phyloP scores from a whole-genome alignment of 306 rosid genomes.

The Argentina anserina region DNA sequence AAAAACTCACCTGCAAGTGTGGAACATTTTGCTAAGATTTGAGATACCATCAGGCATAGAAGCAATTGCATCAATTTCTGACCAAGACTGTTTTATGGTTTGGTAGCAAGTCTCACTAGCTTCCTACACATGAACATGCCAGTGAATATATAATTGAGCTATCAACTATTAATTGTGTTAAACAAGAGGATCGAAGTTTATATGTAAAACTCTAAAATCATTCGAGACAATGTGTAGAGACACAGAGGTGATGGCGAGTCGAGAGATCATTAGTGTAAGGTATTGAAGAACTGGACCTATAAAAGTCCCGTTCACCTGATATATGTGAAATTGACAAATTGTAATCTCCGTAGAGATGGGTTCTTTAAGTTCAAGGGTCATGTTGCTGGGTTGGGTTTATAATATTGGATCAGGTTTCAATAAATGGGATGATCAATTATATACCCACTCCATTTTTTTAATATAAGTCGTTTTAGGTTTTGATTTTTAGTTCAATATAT shows the following conservation, averaged over 20 bases:
- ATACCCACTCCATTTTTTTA: too few relatives aligned
- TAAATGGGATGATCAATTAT: too few relatives aligned
- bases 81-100: slow-evolving; percentile 49
- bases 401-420: too few relatives aligned
- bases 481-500: too few relatives aligned
- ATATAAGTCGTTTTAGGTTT: too few relatives aligned
- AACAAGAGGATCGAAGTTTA: too few relatives aligned
- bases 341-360: too few relatives aligned
- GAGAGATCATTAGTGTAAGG: background rate
- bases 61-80: slow-evolving; percentile 42
- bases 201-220: slow-evolving; percentile 54
- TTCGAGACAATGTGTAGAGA: slow-evolving; percentile 37
- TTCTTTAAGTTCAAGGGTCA: too few relatives aligned
- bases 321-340: too few relatives aligned
- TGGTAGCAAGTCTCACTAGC: slow-evolving; percentile 46
- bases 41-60: slow-evolving; percentile 33
- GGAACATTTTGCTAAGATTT: slow-evolving; percentile 39
- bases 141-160: background rate
- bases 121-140: slow-evolving; percentile 29
- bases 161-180: too few relatives aligned
- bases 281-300: background rate
- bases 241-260: background rate
- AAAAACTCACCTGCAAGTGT: slow-evolving; percentile 36
- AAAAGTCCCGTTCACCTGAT: too few relatives aligned
- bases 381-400: too few relatives aligned